Evolutionary conservation across 192 early-diverging fungal genomes (phyloP).

Genomic region (Entomortierella chlamydospora): DNA sequence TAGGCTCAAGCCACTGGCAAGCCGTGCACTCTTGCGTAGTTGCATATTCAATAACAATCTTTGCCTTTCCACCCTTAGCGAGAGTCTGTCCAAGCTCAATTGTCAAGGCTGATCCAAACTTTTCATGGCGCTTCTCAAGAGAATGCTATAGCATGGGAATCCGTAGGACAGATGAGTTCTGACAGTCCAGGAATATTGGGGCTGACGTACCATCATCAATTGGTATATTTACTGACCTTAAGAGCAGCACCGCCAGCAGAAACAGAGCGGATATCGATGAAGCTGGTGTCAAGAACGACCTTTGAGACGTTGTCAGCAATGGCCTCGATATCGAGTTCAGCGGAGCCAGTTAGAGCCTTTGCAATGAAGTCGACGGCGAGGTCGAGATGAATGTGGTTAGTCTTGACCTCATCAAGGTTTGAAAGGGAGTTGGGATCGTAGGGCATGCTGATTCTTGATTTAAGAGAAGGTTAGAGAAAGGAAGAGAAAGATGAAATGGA

Average conservation of each 20-base stretch:
- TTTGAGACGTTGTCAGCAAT: constrained; percentile 63
- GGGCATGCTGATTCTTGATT: constrained; percentile 26
- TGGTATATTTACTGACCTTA: constrained; percentile 15
- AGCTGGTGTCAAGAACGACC: constrained; percentile 80
- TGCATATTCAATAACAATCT: constrained; percentile 76
- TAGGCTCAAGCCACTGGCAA: constrained; percentile 90
- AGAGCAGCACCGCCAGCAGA: constrained; percentile 24
- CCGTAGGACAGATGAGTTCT: not conserved
- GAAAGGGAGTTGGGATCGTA: constrained; percentile 89
- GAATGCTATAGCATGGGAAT: constrained; percentile 50
- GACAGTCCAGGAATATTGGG: too few species aligned
- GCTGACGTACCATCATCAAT: too few species aligned
- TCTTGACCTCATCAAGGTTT: constrained; percentile 79
- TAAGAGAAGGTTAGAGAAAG: not conserved
- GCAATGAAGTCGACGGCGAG: constrained; percentile 81
- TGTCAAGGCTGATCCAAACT: constrained; percentile 79
- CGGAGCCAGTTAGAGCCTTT: constrained; percentile 75
- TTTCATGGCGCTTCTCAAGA: constrained; percentile 66
- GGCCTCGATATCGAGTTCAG: constrained; percentile 68
- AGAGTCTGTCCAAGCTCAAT: constrained; percentile 66
- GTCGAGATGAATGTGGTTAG: constrained; percentile 82
- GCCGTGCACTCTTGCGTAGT: constrained; percentile 89
- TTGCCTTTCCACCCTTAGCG: constrained; percentile 59
- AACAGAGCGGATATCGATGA: constrained; percentile 64
- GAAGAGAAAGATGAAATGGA: constrained; percentile 20